These are phyloP conservation scores for Mortierella claussenii DNA, from an alignment of 192 early-diverging fungal species.

Conservation along the genomic window DNA sequence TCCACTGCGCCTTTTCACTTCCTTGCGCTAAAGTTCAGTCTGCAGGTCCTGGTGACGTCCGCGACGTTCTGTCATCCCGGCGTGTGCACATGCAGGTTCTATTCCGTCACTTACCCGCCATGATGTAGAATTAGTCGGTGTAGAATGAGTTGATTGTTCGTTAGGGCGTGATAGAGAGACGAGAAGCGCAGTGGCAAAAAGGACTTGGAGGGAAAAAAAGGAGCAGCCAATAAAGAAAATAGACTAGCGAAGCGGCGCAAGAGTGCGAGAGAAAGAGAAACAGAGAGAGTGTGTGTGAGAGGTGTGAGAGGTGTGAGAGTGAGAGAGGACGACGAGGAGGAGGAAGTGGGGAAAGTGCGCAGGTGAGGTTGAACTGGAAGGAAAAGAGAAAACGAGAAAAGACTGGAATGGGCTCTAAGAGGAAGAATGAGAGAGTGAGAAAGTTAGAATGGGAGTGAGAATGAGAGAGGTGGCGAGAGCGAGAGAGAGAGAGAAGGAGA, in stretches of 20 bases:
- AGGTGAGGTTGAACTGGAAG: neutral
- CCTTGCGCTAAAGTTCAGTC: too few relatives aligned
- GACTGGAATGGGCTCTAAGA: conserved; percentile 4
- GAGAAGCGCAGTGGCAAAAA: neutral
- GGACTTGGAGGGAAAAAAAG: neutral
- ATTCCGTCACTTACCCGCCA: conserved; percentile 23
- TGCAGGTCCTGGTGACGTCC: neutral
- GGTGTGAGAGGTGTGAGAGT: neutral
- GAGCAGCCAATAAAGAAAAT: neutral
- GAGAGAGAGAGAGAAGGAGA: neutral
- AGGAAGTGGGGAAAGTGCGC: neutral
- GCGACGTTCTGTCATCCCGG: neutral
- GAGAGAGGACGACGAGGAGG: neutral
- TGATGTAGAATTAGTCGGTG: neutral
- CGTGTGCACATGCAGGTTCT: neutral
- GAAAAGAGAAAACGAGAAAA: neutral
- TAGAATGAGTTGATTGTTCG: too few relatives aligned
- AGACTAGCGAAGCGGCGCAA: neutral
- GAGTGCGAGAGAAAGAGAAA: neutral
- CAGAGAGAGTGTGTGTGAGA: neutral
- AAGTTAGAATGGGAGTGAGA: neutral
- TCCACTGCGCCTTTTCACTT: too few relatives aligned
- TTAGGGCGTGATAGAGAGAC: neutral
- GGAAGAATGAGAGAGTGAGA: neutral
- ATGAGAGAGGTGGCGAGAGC: neutral